Base-by-base conservation (phyloP, 78 protist genomes). In the Cavenderia fasciculata region DNA sequence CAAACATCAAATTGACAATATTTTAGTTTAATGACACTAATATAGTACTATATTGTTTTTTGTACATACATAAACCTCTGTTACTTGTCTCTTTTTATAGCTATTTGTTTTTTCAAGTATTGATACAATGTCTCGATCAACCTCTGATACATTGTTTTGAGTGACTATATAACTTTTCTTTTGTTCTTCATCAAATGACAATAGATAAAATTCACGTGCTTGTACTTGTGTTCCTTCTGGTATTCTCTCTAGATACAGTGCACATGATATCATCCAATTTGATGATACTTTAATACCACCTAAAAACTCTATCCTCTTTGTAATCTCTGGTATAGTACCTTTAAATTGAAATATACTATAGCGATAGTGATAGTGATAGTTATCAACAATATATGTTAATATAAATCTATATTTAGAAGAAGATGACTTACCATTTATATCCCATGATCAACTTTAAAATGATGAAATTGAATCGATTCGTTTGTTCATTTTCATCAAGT, bases 211-310 rank as follows among this genome's bases (percentile, higher is more conserved):
- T 23, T 82, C 89, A 43, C 77, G 65, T 12, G 89, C 71, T 31
- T 21, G 14, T 31, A 21, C 25, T 25, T 16, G 31, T n/a, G 75
- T 19, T 16, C 74, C 74, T 2, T 82, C 77, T 56, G 89, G 89
- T n/a, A 82, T 40, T 54, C 89, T 82, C 34, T 82, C 89, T 57
- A 68, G 62, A 68, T 82, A 82, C 12, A 82, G n/a, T 31, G 75
- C 65, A 68, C 89, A 82, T 18, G 21, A 40, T 10, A 82, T 68
- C n/a, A 46, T 11, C 61, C 70, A 57, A n/a, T n/a, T n/a, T 14
- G 77, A 34, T 11, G 89, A 65, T 31, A 82, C 89, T 33, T 54
- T 68, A 21, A 43, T 23, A 44, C 89, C 89, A 54, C 89, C 89
- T 36, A 82, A 49, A 68, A 82, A 82, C 47, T 82, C 89, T 16